Evolutionary conservation across 2,329 filamentous ascomycete species (phyloP).

Genomic region (Microdochium nivale): DNA sequence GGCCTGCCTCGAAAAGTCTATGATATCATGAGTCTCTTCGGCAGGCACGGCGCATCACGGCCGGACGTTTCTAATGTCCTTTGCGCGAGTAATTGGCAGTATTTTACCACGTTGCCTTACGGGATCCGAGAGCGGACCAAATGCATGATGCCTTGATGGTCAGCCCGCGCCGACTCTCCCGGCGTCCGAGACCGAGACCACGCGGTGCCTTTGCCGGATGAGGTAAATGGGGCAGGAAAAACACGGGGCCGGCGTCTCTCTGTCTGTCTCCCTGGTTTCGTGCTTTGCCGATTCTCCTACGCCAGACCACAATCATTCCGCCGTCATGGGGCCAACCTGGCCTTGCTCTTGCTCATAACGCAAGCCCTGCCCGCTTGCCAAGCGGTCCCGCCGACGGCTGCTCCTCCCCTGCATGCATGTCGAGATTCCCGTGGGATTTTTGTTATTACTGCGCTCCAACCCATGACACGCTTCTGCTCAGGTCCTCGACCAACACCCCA

Average conservation of each 20-base stretch:
- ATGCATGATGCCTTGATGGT: background rate
- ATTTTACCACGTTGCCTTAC: background rate
- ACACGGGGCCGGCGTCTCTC: background rate
- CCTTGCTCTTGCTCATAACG: background rate
- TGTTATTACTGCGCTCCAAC: background rate
- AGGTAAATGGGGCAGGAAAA: background rate
- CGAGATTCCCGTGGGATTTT: too few species aligned
- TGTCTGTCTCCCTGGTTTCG: background rate
- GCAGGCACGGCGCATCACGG: too few species aligned
- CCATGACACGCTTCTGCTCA: background rate
- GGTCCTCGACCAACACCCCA: background rate
- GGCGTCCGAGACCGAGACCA: background rate
- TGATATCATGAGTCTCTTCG: constrained; percentile 1
- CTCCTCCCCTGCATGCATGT: background rate
- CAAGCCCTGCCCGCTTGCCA: background rate
- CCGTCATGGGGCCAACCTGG: background rate
- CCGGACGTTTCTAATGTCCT: background rate
- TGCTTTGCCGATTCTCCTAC: background rate
- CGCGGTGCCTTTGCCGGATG: background rate
- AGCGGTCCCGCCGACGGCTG: background rate
- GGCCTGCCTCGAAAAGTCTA: background rate
- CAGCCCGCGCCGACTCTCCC: background rate
- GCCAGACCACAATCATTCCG: background rate
- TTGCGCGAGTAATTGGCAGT: background rate
- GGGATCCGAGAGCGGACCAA: background rate